phyloP scores from a whole-genome alignment of 352 stramenopile genomes.

The Halophytophthora batemanensis region DNA sequence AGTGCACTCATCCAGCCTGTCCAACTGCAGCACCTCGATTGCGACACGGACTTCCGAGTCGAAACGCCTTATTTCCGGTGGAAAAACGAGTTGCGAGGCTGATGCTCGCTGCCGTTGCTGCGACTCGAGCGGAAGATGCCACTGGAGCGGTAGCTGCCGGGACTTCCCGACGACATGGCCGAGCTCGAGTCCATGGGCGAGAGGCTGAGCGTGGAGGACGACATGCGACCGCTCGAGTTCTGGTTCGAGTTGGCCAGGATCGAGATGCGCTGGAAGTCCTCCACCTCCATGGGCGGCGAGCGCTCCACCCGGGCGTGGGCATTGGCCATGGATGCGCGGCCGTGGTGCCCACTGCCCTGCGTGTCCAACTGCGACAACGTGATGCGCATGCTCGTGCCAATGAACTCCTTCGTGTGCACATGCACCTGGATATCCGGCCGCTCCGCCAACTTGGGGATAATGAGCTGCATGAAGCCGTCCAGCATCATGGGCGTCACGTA shows the following conservation, averaged over 20 bases:
- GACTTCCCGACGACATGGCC: constrained; percentile 31
- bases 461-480: constrained; percentile 87
- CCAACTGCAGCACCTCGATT: too few species aligned
- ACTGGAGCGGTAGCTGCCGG: constrained; percentile 40
- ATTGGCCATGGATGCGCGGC: constrained; percentile 1
- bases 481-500: constrained; percentile 90
- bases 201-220: constrained; percentile 47
- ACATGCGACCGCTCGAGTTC: constrained; percentile 42
- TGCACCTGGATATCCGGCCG: constrained; percentile 82
- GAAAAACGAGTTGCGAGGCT: constrained; percentile 57
- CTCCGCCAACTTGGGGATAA: constrained; percentile 86
- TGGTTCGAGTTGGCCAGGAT: constrained; percentile 46
- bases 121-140: constrained; percentile 48
- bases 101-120: constrained; percentile 27
- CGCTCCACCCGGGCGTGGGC: constrained; percentile 28
- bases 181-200: constrained; percentile 46
- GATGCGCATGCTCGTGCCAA: constrained; percentile 88
- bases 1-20: too few species aligned
- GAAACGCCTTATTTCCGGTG: constrained; percentile 48
- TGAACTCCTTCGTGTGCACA: constrained; percentile 89
- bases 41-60: background rate
- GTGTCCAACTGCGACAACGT: constrained; percentile 68
- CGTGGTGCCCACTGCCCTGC: too few species aligned
- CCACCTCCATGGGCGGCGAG: constrained; percentile 43
- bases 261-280: constrained; percentile 70